Evolutionary conservation across 2,329 filamentous ascomycete genomes (phyloP), one percentile per base, ranked within the genome.

Genomic region (Neofusicoccum umdonicola): DNA sequence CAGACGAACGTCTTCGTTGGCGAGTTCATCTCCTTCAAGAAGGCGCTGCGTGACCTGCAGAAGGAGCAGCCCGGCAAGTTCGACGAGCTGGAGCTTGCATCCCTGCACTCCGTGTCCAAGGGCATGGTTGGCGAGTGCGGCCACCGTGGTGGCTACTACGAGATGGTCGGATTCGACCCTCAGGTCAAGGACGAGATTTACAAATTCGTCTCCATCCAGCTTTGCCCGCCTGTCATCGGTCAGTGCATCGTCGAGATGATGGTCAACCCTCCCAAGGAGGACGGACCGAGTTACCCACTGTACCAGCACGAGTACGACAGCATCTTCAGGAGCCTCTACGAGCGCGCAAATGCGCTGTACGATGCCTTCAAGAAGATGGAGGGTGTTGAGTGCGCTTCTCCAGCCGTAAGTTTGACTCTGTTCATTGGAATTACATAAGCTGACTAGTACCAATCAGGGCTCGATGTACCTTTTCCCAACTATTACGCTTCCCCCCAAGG

Each of bases 391-490:
- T 97, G 93, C 80, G 90, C 90, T 72, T 85, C 88, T 70, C 95
- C 95, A 64, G 91, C 87, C 75, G 85, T 87, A 77, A 66, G 79
- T 77, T 48, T 27, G 8, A 22, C 50, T 6, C 12, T 27, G 39
- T 9, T 3, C n/a, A 3, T 41, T 12, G 2, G n/a, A 41, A 45
- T 3, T 31, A 31, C 27, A 13, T 45, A 54, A 51, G 57, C 61
- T 63, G 51, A 63, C 41, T 47, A 5, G 37, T 35, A 11, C 9
- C 8, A 27, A 19, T 12, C 69, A 97, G 85, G 95, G 95, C 66
- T 90, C 91, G 76, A 99, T 99, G 95, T 99, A 99, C 82, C 90
- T 99, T 73, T 99, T 98, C 87, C 95, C 95, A 27, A 95, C 92
- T 71, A 96, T 99, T 80, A 87, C 83, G 39, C 83, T 99, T 27